Conservation (phyloP, 306 rosid genomes). For the Abrus pulchellus region DNA sequence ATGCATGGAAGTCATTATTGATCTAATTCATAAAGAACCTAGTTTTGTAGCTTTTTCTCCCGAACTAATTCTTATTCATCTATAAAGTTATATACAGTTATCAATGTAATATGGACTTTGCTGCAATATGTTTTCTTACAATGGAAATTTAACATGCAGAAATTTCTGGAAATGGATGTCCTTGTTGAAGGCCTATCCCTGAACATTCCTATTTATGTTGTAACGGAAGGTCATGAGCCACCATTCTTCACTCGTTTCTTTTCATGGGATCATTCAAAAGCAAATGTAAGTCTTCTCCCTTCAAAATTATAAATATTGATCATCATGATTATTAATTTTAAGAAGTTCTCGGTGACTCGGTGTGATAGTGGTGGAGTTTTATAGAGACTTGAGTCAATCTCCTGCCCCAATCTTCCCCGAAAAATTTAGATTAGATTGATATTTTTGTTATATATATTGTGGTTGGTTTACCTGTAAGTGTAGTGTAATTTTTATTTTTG, state of each 20-base stretch:
- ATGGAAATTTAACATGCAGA: constrained; percentile 62
- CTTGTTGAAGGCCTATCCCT: constrained; percentile 73
- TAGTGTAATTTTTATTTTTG: neutral
- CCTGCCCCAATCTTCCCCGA: neutral
- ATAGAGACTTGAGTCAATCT: constrained; percentile 18
- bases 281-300: constrained; percentile 67
- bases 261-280: constrained; percentile 82
- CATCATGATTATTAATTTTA: constrained; percentile 20
- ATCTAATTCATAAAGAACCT: constrained; percentile 16
- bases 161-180: constrained; percentile 79
- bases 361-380: constrained; percentile 2
- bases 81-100: constrained; percentile 9
- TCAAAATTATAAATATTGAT: constrained; percentile 21
- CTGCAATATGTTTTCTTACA: constrained; percentile 16
- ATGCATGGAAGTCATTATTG: neutral
- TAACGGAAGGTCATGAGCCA: constrained; percentile 88
- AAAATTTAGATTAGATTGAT: neutral
- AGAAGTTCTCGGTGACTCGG: neutral
- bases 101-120: neutral
- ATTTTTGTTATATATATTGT: neutral
- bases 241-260: constrained; percentile 86
- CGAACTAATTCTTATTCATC: constrained; percentile 29
- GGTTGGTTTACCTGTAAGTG: constrained; percentile 9
- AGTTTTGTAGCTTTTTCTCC: neutral
- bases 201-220: constrained; percentile 75